Percentiles rank a stretch among this genome's conserved stretches.
Conservation (phyloP, 192 early-diverging fungal genomes). For the Rhizoclosmatium sp. region DNA sequence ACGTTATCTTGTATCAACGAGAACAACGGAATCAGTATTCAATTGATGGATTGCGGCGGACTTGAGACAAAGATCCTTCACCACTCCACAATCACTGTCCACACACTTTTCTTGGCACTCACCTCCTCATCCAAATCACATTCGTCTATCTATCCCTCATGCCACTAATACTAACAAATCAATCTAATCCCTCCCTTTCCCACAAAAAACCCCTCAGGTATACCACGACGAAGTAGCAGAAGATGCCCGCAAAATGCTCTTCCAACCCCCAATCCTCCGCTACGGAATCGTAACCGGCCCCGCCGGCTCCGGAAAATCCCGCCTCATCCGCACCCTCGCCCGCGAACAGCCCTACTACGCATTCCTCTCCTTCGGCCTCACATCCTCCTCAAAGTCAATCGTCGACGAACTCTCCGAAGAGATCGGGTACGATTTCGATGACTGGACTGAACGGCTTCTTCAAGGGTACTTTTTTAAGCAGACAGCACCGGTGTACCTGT, state of each 20-base stretch:
- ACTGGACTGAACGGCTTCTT: conserved; percentile 39
- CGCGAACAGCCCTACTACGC: conserved; percentile 19
- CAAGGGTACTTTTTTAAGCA: conserved; percentile 31
- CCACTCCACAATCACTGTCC: no score
- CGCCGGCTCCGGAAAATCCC: conserved; percentile 16
- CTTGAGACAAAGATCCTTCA: no score
- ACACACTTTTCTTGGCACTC: no score
- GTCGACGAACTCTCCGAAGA: conserved; percentile 37
- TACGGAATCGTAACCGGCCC: conserved; percentile 38
- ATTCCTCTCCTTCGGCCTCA: conserved; percentile 26
- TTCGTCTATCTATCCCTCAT: not conserved
- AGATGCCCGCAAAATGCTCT: conserved; percentile 3
- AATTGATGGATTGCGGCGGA: no score
- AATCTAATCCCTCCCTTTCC: no score
- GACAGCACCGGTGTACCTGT: not conserved
- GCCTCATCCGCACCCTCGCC: conserved; percentile 28
- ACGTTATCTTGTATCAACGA: no score
- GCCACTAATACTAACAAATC: no score
- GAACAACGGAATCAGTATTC: no score
- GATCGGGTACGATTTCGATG: conserved; percentile 41
- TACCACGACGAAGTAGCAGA: conserved; percentile 28
- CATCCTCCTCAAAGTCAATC: not conserved
- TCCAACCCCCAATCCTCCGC: conserved; percentile 29
- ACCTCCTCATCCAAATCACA: not conserved
- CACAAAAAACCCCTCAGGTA: not conserved